Evolutionary conservation across 179 eudicot genomes (phyloP).

Genomic region (Heliamphora ciliata): DNA sequence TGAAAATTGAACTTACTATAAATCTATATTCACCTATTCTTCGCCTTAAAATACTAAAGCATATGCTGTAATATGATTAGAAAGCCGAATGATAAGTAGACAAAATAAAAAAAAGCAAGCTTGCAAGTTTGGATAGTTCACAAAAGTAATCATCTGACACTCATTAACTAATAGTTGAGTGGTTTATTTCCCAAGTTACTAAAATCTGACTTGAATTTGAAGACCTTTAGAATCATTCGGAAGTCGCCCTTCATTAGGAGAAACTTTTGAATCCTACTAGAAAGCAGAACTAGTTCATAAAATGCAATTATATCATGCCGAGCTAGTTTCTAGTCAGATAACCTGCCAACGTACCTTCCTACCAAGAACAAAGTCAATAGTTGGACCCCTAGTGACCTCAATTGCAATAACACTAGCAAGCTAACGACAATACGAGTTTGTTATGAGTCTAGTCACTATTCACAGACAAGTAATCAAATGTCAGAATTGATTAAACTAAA

Average conservation of each 20-base stretch:
- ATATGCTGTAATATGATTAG: background rate
- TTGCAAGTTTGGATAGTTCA: background rate
- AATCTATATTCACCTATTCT: background rate
- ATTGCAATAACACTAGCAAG: slow-evolving; percentile 99
- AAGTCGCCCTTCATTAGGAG: slow-evolving; percentile 85
- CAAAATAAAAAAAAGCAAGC: background rate
- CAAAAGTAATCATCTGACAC: background rate
- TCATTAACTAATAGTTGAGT: too few relatives aligned
- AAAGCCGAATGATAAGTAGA: background rate
- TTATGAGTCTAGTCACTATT: background rate
- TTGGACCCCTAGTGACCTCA: slow-evolving; percentile 96
- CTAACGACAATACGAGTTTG: slow-evolving; percentile 32
- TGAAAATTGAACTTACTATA: background rate
- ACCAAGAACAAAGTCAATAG: slow-evolving; percentile 76
- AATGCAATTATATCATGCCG: background rate
- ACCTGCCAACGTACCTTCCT: slow-evolving; percentile 51
- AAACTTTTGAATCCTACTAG: slow-evolving; percentile 70
- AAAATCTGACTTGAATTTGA: background rate
- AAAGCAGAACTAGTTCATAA: slow-evolving; percentile 14
- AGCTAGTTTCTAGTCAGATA: background rate
- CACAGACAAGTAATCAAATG: background rate
- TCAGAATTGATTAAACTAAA: background rate
- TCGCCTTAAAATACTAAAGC: background rate
- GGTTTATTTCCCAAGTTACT: too few relatives aligned
- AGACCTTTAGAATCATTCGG: slow-evolving; percentile 91